Evolutionary conservation across 2,329 filamentous ascomycete species (phyloP), one percentile per base, ranked within the genome.

Genomic region (Aureobasidium vineae): DNA sequence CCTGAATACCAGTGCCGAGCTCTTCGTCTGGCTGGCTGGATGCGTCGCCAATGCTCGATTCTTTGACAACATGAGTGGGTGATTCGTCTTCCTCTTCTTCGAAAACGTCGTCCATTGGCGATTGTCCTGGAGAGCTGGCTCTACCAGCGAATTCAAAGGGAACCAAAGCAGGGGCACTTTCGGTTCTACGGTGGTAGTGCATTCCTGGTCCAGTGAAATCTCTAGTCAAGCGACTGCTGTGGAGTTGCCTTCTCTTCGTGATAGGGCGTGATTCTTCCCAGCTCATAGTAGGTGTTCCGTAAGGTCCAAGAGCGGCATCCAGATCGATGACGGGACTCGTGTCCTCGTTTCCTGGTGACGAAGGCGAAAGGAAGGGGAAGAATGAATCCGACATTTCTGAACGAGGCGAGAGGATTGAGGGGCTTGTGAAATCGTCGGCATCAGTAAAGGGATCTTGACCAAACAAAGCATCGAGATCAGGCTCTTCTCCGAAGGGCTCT

Each of bases 221-320:
- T 67, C 85, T 87, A 77, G 88, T 82, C n/a, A 86, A 85, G 61
- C 88, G 87, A 63, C 90, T 89, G 73, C 90, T 94, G 75, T 95
- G 91, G 74, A 95, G 84, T 67, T 89, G 85, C 70, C 89, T 85
- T 72, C 89, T 87, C 43, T 81, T 79, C 40, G 75, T 74, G 10
- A 16, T 19, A 64, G 75, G 73, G 13, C 72, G 72, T 1, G 83
- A 82, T 2, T 86, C 85, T 68, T 89, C 87, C 83, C 88, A 90
- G 68, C 88, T 86, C 2, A 85, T 80, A 67, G 87, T 80, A 31
- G 90, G 90, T 0, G 92, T 96, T 72, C 96, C 95, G 77, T 97
- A 96, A 0, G 94, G 92, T 1, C 92, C 93, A 1, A 98, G 83
- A 31, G 94, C 95, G 21, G 93, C 94, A 78, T 99, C 95, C 49